phyloP scores from a whole-genome alignment of 306 rosid species.

The Trichosanthes cucumerina region DNA sequence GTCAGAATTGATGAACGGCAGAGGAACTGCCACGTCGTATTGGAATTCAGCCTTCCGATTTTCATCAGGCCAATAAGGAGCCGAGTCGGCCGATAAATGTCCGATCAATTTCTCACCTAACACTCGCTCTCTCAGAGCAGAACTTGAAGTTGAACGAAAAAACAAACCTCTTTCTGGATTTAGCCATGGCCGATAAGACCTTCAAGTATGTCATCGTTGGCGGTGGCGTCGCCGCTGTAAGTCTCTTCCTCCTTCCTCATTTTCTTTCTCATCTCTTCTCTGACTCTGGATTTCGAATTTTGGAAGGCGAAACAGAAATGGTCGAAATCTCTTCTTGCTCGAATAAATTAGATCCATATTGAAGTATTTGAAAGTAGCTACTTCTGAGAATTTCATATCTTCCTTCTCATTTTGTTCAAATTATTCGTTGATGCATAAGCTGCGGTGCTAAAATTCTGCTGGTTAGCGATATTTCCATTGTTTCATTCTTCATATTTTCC shows the following conservation, averaged over 20 bases:
- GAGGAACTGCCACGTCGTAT: slow-evolving; percentile 31
- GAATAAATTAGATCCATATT: neutral
- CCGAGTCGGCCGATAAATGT: neutral
- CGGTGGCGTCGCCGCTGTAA: slow-evolving; percentile 93
- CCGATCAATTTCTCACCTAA: neutral
- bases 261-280: neutral
- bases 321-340: neutral
- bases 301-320: neutral
- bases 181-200: slow-evolving; percentile 50
- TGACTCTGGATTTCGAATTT: neutral
- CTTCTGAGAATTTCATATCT: neutral
- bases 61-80: neutral
- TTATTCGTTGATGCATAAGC: neutral
- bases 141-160: neutral
- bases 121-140: neutral
- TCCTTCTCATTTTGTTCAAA: neutral
- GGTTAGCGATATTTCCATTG: neutral
- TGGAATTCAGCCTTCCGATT: neutral
- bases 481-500: neutral
- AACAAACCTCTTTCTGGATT: neutral
- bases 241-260: slow-evolving; percentile 12
- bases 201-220: slow-evolving; percentile 83
- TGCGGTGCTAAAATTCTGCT: neutral
- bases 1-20: slow-evolving; percentile 18
- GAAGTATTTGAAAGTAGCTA: neutral